These are phyloP conservation scores for Rhodotorula sp. DNA, from an alignment of 1,284 basidiomycete genomes.

Conservation along the genomic window DNA sequence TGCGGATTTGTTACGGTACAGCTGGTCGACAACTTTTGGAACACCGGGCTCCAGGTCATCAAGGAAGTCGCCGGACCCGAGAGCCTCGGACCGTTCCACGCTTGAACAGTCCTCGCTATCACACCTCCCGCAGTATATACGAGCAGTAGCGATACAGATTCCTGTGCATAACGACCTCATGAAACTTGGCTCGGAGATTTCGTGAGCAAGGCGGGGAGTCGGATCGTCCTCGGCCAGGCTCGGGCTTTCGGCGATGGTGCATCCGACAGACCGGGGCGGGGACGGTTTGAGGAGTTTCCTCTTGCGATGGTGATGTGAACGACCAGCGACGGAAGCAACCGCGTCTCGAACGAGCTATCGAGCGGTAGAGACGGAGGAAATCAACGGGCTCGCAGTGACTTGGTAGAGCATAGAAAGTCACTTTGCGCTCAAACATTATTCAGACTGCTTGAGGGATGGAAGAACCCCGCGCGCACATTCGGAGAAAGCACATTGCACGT, in stretches of 20 bases:
- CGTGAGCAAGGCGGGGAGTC: neutral
- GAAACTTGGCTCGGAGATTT: too few relatives aligned
- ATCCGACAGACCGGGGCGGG: too few relatives aligned
- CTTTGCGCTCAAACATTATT: too few relatives aligned
- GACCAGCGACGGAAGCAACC: conserved; percentile 51
- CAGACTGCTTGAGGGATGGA: too few relatives aligned
- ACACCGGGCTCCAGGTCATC: conserved; percentile 32
- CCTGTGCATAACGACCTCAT: too few relatives aligned
- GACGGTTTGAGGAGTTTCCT: too few relatives aligned
- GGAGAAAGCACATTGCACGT: too few relatives aligned
- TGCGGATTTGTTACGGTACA: neutral
- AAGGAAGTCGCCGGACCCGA: conserved; percentile 23
- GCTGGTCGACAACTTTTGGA: conserved; percentile 42
- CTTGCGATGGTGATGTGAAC: conserved; percentile 43
- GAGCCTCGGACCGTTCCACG: conserved; percentile 23
- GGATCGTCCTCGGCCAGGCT: too few relatives aligned
- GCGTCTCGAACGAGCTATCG: conserved; percentile 76
- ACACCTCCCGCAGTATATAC: too few relatives aligned
- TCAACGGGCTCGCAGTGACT: conserved; percentile 70
- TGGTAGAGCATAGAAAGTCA: conserved; percentile 57
- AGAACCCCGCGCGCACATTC: too few relatives aligned
- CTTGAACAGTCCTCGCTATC: neutral
- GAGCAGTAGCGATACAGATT: too few relatives aligned
- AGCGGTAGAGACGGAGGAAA: conserved; percentile 81
- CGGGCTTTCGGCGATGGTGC: too few relatives aligned